Base-by-base conservation (phyloP, 1,284 basidiomycete genomes). In the Coniferiporia weirii region DNA sequence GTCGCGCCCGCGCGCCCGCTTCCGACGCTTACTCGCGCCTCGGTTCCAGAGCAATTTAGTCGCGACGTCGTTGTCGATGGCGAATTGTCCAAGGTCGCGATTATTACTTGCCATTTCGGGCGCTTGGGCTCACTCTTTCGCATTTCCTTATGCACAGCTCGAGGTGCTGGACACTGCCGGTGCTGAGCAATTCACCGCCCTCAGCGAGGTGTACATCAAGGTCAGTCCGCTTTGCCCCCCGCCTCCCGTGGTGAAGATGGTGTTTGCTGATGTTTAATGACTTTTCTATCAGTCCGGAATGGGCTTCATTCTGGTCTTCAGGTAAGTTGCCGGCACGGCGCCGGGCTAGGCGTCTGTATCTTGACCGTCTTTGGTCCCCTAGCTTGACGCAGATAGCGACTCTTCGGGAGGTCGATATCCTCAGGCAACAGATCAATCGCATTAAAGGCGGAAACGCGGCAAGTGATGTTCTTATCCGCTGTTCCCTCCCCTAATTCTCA, bases 161-260 rank as follows among this genome's bases (percentile, higher is more conserved):
- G 91, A 95, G 68, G 85, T 95, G 43, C 72, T 94, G 57, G 93
- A 95, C 70, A 95, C 93, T 12, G 93, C 93, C 17, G 93, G 93
- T 10, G 86, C 87, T n/a, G 91, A 91, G 68, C 93, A 92, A 69
- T 92, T 92, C 68, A 88, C 77, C 12, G 84, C 85, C 19, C 73
- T 91, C 57, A 90, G 88, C 65, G 90, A 92, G 71, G 76, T 86
- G 8, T 91, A 90, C 68, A 89, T 91, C 69, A 85, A 86, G 78
- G 88, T 87, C 64, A 53, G 38, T 44, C 54, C n/a, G n/a, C 40
- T 5, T 34, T 6, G 15, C 3, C 15, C 12, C 38, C 34, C 40
- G 10, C 17, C 22, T 7, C 49, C 63, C 62, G 4, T 44, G 22
- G 40, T 19, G 47, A 38, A 38, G 27, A 27, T 27, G 27, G 5